A percentile compares a stretch with the other conserved stretches of the same genome.
These are phyloP conservation scores for Herpomyces periplanetae DNA, from an alignment of 2,329 filamentous ascomycete species.

Conservation along the genomic window DNA sequence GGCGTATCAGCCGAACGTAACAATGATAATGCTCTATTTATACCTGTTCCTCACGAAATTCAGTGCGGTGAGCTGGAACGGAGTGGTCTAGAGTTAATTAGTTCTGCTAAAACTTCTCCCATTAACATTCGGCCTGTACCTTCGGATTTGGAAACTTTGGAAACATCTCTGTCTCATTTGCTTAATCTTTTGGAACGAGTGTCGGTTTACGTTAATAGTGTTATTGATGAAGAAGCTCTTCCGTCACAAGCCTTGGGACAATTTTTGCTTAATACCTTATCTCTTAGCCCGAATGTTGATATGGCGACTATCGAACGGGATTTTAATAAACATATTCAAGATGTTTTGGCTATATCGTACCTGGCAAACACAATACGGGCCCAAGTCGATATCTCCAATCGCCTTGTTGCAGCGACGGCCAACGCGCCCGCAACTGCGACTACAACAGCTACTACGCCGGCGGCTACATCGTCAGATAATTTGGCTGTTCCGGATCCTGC, in stretches of 20 bases:
- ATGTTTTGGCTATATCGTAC: conserved; percentile 90
- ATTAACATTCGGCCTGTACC: conserved; percentile 28
- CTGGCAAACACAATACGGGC: conserved; percentile 93
- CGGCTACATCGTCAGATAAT: no score
- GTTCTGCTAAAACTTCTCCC: conserved; percentile 39
- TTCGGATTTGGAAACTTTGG: conserved; percentile 59
- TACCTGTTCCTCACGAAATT: conserved; percentile 80
- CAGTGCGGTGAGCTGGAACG: conserved; percentile 45
- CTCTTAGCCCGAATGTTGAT: conserved; percentile 76
- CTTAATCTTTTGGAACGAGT: conserved; percentile 64
- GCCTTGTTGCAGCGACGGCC: conserved; percentile 25
- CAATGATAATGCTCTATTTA: conserved; percentile 82
- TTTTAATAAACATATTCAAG: conserved; percentile 99
- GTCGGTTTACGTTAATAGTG: conserved; percentile 58
- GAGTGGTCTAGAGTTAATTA: conserved; percentile 42
- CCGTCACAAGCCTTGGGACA: conserved; percentile 73
- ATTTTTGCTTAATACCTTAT: conserved; percentile 71
- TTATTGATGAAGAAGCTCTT: conserved; percentile 56
- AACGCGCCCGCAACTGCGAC: no score
- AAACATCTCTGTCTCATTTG: conserved; percentile 52
- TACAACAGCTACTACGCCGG: no score
- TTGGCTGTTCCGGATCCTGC: no score
- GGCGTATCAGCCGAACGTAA: conserved; percentile 79
- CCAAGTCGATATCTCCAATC: conserved; percentile 89
- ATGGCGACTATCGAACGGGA: conserved; percentile 62